Percentiles rank a stretch among this genome's conserved stretches.
Evolutionary conservation across 2,329 filamentous ascomycete species (phyloP).

Genomic region (Alternaria alternata): DNA sequence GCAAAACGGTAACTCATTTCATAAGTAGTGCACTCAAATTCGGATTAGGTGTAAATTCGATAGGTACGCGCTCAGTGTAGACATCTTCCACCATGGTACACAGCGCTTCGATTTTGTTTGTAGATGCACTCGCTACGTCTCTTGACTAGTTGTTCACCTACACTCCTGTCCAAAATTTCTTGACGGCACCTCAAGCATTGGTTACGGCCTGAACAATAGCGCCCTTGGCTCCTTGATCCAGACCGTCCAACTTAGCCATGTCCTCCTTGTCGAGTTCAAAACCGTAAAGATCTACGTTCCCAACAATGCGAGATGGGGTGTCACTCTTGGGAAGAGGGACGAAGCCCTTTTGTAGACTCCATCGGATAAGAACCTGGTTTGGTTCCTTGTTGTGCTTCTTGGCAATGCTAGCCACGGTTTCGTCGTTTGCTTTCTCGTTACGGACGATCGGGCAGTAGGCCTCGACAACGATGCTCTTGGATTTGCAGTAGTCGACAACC

Average conservation of each 20-base stretch:
- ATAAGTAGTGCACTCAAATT: background rate
- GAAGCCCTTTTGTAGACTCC: constrained; percentile 77
- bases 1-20: background rate
- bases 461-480: constrained; percentile 67
- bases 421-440: constrained; percentile 75
- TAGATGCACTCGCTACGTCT: background rate
- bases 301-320: constrained; percentile 43
- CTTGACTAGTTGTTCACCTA: background rate
- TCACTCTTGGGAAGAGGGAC: constrained; percentile 53
- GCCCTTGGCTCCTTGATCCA: constrained; percentile 46
- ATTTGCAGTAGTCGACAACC: constrained; percentile 64
- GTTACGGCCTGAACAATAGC: constrained; percentile 44
- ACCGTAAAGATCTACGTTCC: constrained; percentile 48
- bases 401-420: constrained; percentile 69
- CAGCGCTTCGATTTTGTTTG: background rate
- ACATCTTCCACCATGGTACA: background rate
- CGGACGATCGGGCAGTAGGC: constrained; percentile 74
- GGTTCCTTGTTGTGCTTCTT: constrained; percentile 77
- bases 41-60: background rate
- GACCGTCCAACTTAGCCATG: constrained; percentile 43
- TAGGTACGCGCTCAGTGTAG: background rate
- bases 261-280: constrained; percentile 49
- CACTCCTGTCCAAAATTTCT: background rate
- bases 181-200: constrained; percentile 2
- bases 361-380: constrained; percentile 81